phyloP scores from a whole-genome alignment of 306 rosid genomes.

The Cicer bijugum region DNA sequence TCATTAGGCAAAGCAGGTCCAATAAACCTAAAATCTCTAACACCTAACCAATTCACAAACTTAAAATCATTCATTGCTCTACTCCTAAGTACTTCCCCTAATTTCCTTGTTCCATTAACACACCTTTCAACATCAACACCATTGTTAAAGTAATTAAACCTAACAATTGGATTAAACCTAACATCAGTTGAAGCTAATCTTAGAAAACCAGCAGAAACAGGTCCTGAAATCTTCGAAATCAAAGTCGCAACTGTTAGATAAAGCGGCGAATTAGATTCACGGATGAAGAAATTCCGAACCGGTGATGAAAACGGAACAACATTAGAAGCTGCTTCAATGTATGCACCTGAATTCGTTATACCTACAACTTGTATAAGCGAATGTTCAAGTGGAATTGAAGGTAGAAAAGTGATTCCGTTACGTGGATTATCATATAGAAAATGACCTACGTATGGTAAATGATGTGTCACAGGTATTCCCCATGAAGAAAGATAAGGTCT shows the following conservation, averaged over 20 bases:
- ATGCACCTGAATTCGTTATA: conserved; percentile 73
- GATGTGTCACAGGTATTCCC: conserved; percentile 78
- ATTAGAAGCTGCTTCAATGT: conserved; percentile 83
- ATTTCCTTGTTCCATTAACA: conserved; percentile 71
- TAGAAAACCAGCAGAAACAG: conserved; percentile 62
- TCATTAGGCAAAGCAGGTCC: conserved; percentile 79
- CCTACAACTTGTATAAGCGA: conserved; percentile 92
- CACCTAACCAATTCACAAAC: conserved; percentile 65
- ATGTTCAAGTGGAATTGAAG: conserved; percentile 73
- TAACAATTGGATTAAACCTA: conserved; percentile 62
- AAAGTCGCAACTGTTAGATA: conserved; percentile 76
- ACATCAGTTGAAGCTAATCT: conserved; percentile 71
- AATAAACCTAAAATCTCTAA: conserved; percentile 61
- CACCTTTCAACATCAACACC: conserved; percentile 69
- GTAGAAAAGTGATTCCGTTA: conserved; percentile 74
- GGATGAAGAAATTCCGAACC: conserved; percentile 54
- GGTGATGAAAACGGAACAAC: conserved; percentile 66
- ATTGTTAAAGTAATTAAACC: conserved; percentile 79
- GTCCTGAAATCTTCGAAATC: conserved; percentile 76
- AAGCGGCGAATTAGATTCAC: conserved; percentile 57
- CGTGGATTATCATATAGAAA: conserved; percentile 84
- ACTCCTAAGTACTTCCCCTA: conserved; percentile 65
- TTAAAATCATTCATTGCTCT: conserved; percentile 67
- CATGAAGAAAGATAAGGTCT: conserved; percentile 73
- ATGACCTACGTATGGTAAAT: conserved; percentile 77